These are phyloP conservation scores for Clitopilus passeckerianus DNA, from an alignment of 768 basidiomycete genomes.

Conservation along the genomic window DNA sequence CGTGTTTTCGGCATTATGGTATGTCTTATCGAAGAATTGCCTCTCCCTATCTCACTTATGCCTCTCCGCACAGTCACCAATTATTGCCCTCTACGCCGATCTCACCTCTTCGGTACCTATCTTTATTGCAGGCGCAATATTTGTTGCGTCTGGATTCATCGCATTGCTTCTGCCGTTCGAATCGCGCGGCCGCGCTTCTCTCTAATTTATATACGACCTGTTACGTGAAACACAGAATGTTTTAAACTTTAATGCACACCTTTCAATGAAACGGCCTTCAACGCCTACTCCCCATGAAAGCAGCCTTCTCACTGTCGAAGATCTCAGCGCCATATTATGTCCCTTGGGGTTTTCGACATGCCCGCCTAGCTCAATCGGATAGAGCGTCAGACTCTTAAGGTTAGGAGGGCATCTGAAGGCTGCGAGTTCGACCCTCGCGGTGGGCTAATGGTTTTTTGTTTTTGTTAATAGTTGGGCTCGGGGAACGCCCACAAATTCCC, in stretches of 20 bases:
- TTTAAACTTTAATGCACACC: neutral
- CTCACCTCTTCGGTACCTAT: slow-evolving; percentile 63
- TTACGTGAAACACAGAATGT: neutral
- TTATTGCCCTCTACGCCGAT: slow-evolving; percentile 69
- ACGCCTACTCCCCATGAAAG: too few relatives aligned
- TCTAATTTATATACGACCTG: slow-evolving; percentile 28
- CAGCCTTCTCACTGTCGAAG: neutral
- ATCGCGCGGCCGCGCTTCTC: slow-evolving; percentile 67
- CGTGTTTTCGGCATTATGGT: slow-evolving; percentile 71
- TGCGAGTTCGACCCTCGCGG: slow-evolving; percentile 85
- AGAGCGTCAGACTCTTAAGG: slow-evolving; percentile 56
- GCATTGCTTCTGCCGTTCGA: slow-evolving; percentile 69
- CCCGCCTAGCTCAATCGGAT: slow-evolving; percentile 65
- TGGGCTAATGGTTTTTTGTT: slow-evolving; percentile 44
- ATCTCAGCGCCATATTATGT: neutral
- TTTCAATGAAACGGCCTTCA: too few relatives aligned
- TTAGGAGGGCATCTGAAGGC: slow-evolving; percentile 57
- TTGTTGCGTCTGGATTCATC: slow-evolving; percentile 55
- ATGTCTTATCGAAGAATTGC: slow-evolving; percentile 13
- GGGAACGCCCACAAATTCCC: too few relatives aligned
- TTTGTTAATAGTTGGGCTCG: too few relatives aligned
- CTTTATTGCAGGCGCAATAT: slow-evolving; percentile 63
- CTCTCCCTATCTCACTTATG: neutral
- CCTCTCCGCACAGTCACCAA: slow-evolving; percentile 43
- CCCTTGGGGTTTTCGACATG: slow-evolving; percentile 8